Evolutionary conservation across 1,284 basidiomycete species (phyloP).

Genomic region (Pseudozyma sp.): DNA sequence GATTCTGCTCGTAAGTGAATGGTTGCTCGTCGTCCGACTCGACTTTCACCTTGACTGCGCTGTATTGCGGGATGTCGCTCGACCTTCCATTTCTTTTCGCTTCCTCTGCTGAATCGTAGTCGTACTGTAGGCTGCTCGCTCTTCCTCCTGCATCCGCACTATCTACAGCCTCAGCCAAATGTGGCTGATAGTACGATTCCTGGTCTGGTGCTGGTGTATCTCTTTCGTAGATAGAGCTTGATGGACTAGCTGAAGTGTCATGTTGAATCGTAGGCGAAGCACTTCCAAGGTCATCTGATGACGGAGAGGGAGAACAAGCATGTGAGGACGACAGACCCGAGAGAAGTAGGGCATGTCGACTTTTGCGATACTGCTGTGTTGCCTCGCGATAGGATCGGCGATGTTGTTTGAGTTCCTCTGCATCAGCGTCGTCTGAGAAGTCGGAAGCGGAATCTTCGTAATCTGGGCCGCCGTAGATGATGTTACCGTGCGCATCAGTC

Average conservation of each 20-base stretch:
- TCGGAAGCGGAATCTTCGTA: slow-evolving; percentile 42
- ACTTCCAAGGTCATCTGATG: slow-evolving; percentile 26
- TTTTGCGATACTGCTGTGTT: slow-evolving; percentile 46
- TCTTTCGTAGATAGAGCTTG: slow-evolving; percentile 23
- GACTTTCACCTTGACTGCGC: slow-evolving; percentile 6
- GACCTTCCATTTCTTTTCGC: background rate
- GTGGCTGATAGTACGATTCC: slow-evolving; percentile 35
- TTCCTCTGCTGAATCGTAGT: slow-evolving; percentile 17
- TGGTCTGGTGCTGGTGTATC: background rate
- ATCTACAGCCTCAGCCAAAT: slow-evolving; percentile 32
- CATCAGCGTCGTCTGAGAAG: slow-evolving; percentile 25
- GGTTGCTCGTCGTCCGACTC: background rate
- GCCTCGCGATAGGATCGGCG: slow-evolving; percentile 44
- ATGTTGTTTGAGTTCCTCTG: slow-evolving; percentile 27
- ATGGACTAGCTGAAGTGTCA: slow-evolving; percentile 22
- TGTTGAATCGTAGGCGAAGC: slow-evolving; percentile 18
- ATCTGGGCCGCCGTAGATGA: slow-evolving; percentile 27
- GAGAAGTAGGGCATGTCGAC: slow-evolving; percentile 44
- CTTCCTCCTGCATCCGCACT: slow-evolving; percentile 22
- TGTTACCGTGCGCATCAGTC: slow-evolving; percentile 32
- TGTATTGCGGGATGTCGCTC: background rate
- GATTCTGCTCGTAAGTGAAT: background rate
- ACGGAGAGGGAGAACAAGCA: slow-evolving; percentile 20
- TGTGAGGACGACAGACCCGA: slow-evolving; percentile 44
- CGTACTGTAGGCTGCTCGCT: slow-evolving; percentile 17